Conservation (phyloP, 192 early-diverging fungal species). For the Podila minutissima region DNA sequence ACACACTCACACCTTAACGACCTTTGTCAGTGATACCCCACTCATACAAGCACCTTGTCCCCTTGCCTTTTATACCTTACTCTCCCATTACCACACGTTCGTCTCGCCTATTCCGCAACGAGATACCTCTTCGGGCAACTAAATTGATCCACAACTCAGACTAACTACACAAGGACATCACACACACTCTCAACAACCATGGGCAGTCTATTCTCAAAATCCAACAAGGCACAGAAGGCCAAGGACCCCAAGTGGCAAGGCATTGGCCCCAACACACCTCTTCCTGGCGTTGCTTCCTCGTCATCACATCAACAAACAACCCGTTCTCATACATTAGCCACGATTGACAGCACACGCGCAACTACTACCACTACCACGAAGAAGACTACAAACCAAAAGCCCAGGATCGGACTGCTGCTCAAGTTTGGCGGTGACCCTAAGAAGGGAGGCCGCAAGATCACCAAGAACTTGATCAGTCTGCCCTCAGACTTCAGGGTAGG, state of each 20-base stretch:
- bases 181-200: slow-evolving; percentile 7
- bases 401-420: slow-evolving; percentile 35
- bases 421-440: slow-evolving; percentile 33
- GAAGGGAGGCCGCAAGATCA: slow-evolving; percentile 28
- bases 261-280: slow-evolving; percentile 47
- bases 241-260: slow-evolving; percentile 49
- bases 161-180: not conserved
- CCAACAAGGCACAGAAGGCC: slow-evolving; percentile 27
- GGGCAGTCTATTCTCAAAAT: slow-evolving; percentile 41
- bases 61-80: not conserved
- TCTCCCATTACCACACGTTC: not conserved
- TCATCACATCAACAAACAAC: slow-evolving; percentile 2
- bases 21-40: not conserved
- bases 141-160: not conserved
- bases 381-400: slow-evolving; percentile 1
- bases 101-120: not conserved
- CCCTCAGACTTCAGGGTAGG: slow-evolving; percentile 50
- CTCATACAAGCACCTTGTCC: not conserved
- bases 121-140: not conserved
- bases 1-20: not conserved
- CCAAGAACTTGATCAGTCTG: slow-evolving; percentile 44
- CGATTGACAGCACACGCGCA: slow-evolving; percentile 3
- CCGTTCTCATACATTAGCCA: slow-evolving; percentile 17
- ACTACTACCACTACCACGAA: slow-evolving; percentile 1
- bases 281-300: slow-evolving; percentile 7